A percentile compares a stretch with the other conserved stretches of the same genome.
These are phyloP conservation scores for Candida oleophila DNA, from an alignment of 805 yeast genomes.

Conservation along the genomic window DNA sequence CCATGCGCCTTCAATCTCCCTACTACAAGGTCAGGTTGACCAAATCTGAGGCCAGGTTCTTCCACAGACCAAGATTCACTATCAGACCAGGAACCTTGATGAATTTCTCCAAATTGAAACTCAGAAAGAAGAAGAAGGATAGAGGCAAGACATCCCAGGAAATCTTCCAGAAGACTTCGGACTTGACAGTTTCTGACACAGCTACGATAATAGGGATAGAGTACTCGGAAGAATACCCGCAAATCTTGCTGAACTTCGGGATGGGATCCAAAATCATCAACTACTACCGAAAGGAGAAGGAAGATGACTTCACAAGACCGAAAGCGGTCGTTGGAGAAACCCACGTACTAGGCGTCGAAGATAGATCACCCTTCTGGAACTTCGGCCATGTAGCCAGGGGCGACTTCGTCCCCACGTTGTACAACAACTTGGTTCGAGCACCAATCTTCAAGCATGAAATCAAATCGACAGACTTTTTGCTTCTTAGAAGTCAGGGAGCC, in stretches of 20 bases:
- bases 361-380: slow-evolving; percentile 96
- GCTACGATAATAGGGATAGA: slow-evolving; percentile 78
- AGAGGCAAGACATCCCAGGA: slow-evolving; percentile 79
- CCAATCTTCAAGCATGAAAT: slow-evolving; percentile 89
- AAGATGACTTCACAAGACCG: slow-evolving; percentile 83
- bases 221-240: slow-evolving; percentile 86
- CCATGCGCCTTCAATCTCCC: slow-evolving; percentile 83
- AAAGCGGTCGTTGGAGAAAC: slow-evolving; percentile 91
- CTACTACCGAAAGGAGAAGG: slow-evolving; percentile 81
- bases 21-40: slow-evolving; percentile 78
- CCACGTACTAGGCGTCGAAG: slow-evolving; percentile 93
- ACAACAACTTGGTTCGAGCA: slow-evolving; percentile 88
- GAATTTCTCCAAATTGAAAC: slow-evolving; percentile 70
- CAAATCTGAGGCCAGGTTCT: slow-evolving; percentile 66
- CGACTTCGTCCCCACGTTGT: slow-evolving; percentile 86
- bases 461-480: slow-evolving; percentile 73
- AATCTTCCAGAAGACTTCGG: slow-evolving; percentile 66
- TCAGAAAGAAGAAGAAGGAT: slow-evolving; percentile 85
- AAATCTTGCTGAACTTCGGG: slow-evolving; percentile 82
- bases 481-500: slow-evolving; percentile 77
- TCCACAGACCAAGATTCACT: slow-evolving; percentile 76
- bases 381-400: slow-evolving; percentile 97
- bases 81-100: slow-evolving; percentile 78
- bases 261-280: slow-evolving; percentile 94
- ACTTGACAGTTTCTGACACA: slow-evolving; percentile 80